A percentile compares a stretch with the other conserved stretches of the same genome.
Conservation (phyloP, 202 grass and related monocot genomes). For the Zizania palustris region DNA sequence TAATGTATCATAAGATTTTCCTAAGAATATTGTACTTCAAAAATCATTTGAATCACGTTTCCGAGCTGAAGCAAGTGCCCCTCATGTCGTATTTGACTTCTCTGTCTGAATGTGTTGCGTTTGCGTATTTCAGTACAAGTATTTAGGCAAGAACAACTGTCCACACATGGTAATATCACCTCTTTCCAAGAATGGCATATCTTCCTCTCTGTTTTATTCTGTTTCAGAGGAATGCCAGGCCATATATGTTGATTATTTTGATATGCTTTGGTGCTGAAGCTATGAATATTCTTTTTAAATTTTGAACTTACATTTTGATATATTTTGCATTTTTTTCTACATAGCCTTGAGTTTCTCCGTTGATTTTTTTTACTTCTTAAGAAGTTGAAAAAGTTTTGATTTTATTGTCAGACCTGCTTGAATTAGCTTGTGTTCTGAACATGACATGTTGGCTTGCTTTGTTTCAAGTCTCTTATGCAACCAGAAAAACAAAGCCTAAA, state of each 20-base stretch:
- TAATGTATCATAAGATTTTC: not conserved
- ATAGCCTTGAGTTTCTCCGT: no score
- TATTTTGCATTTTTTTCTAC: not conserved
- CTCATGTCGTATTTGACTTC: constrained; percentile 9
- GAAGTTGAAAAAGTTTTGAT: no score
- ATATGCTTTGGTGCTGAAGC: not conserved
- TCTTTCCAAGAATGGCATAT: constrained; percentile 8
- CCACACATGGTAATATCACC: not conserved
- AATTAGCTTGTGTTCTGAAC: no score
- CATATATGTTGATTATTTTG: not conserved
- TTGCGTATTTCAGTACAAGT: not conserved
- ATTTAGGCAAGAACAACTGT: not conserved
- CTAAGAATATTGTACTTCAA: not conserved
- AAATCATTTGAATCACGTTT: constrained; percentile 4
- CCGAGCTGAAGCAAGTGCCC: not conserved
- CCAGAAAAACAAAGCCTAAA: not conserved
- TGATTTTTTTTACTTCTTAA: no score
- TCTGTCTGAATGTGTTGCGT: constrained; percentile 2
- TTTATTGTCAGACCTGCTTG: no score
- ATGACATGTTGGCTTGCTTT: no score
- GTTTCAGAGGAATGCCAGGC: not conserved
- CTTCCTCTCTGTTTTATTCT: not conserved
- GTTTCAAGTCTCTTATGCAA: not conserved
- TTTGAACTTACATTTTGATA: not conserved
- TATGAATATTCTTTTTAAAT: not conserved